Evolutionary conservation across 225 moss, liverwort and hornwort species (phyloP), one percentile per base, ranked within the genome.

Genomic region (Sphagnum contortum): DNA sequence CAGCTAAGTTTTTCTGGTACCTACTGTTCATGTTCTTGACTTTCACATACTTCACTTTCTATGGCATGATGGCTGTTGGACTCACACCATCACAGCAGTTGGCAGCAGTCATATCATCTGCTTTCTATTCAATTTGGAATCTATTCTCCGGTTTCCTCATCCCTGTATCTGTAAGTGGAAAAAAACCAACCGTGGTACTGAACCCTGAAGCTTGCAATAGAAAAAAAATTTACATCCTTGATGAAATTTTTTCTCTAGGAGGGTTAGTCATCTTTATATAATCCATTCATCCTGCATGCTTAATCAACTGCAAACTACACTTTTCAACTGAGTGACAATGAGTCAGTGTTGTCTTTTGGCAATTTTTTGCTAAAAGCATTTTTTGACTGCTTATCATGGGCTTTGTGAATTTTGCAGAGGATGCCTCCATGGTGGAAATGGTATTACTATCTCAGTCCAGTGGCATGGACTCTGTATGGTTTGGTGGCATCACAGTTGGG

Each of bases 1-100:
- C 87, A 87, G 94, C 85, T 73, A 91, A 91, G 75, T 94, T 91
- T 71, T 82, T 94, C 70, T 91, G 91, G 91, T 94, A 89, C 48
- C 3, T 80, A 44, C 62, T 91, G 44, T 86, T 94, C 74, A 94
- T 91, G 91, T 94, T 87, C 63, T 84, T 91, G 74, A 88, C 89
- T 47, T 82, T 94, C 61, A 78, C 82, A 3, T 94, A 94, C 83
- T 91, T 94, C 79, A 94, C 94, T 4, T 89, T 83, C 47, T 94
- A 91, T 85, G 94, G 94, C 44, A 94, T 94, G 94, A 94, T 94
- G 94, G 91, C 91, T 12, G 94, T 94, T 57, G 89, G 68, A 54
- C 71, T 94, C 73, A 94, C 91, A 47, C 80, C 94, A 12, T 91
- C 91, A 29, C 89, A 89, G 60, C 91, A 91, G 60, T 71, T 94